Evolutionary conservation across 176 grass and related monocot genomes (phyloP), one percentile per base, ranked within the genome.

Genomic region (Echinochloa phyllopogon): DNA sequence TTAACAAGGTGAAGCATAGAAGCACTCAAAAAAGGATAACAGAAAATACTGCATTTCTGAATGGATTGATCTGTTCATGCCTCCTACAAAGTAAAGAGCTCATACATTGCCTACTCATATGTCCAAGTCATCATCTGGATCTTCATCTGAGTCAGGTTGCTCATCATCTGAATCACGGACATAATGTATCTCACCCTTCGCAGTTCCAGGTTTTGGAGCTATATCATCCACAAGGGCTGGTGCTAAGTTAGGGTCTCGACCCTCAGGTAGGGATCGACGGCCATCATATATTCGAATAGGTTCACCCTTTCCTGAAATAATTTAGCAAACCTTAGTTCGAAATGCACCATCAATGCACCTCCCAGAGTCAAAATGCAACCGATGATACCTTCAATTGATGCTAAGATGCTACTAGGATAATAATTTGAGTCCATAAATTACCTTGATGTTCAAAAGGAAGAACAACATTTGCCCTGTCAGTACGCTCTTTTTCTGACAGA

Each of bases 391-490:
- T 39, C 17, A 64, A 82, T 2, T 27, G 18, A 64, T 38, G 82
- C n/a, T 20, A 83, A 44, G 14, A 52, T 38, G 37, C 36, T 58
- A 42, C 20, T 33, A 66, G 39, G 16, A 40, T 57, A 71, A 65
- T 59, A 82, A 83, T 24, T 67, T 21, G 10, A 25, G 4, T 21
- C 51, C 67, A 61, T 12, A 56, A 38, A 42, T 18, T 74, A 98
- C 93, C 96, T 94, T 95, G 96, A 87, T 98, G 96, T 85, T 95
- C 93, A 74, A 92, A 98, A 82, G 96, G 96, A 78, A 98, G 96
- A 89, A 95, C 73, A 48, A 95, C 96, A 79, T 94, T 98, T 82
- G 91, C 91, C 82, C 83, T 94, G 85, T 95, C 93, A 57, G 48
- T 75, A 15, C 91, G 83, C 66, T 98, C 91, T 59, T 98, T 95